Evolutionary conservation across 306 rosid species (phyloP).

Genomic region (Ochetophila trinervis): DNA sequence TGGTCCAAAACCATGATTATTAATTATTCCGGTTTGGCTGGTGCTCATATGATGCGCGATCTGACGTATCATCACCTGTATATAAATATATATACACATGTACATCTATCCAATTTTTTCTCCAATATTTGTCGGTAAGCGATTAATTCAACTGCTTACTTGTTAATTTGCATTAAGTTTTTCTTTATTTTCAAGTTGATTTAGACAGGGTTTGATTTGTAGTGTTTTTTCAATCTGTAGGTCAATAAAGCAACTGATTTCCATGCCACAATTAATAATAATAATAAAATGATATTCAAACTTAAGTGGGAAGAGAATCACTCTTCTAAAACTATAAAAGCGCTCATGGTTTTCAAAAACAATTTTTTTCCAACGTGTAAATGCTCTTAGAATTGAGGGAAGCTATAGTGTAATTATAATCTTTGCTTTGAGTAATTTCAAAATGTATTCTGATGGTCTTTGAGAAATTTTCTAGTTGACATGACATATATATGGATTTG

Average conservation of each 20-base stretch:
- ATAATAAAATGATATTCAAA: neutral
- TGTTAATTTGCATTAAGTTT: neutral
- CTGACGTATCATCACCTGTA: constrained; percentile 12
- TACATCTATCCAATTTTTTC: too few species aligned
- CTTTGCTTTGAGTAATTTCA: neutral
- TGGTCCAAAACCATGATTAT: neutral
- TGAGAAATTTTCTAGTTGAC: neutral
- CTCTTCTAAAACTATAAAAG: constrained; percentile 1
- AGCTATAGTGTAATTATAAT: neutral
- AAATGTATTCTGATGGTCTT: neutral
- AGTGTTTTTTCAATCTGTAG: neutral
- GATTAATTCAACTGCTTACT: neutral
- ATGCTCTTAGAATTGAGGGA: neutral
- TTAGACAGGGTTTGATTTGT: constrained; percentile 4
- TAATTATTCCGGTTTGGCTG: neutral
- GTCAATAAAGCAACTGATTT: constrained; percentile 12
- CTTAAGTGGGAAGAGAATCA: constrained; percentile 17
- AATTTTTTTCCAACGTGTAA: neutral
- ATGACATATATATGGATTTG: constrained; percentile 13
- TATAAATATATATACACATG: too few species aligned
- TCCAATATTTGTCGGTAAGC: neutral
- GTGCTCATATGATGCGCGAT: constrained; percentile 10
- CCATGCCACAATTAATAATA: neutral
- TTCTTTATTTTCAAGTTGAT: neutral
- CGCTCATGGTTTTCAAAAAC: constrained; percentile 3